Conservation (phyloP, 2,329 filamentous ascomycete species). For the Talaromyces sp. region DNA sequence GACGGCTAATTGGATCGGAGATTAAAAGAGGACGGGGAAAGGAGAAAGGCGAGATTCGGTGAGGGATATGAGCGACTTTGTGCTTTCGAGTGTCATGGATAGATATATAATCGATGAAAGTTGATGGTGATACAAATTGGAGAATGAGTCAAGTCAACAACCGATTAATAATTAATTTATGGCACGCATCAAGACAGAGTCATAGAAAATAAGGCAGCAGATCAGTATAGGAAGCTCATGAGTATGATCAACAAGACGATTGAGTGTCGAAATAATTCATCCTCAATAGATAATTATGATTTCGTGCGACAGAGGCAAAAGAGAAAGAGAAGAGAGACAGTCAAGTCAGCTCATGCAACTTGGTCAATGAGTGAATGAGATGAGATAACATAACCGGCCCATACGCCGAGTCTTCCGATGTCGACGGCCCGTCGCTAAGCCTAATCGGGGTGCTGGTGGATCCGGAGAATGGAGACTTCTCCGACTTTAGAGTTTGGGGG, state of each 20-base stretch:
- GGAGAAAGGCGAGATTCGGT: neutral
- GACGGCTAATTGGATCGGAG: neutral
- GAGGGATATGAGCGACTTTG: neutral
- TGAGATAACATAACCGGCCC: neutral
- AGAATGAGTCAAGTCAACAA: conserved; percentile 4
- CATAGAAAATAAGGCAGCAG: neutral
- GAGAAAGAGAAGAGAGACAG: no score
- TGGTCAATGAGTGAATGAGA: neutral
- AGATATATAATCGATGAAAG: neutral
- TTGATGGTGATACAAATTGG: neutral
- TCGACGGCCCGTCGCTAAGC: conserved; percentile 2
- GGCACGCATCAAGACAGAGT: neutral
- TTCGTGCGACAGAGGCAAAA: neutral
- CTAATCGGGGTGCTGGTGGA: neutral
- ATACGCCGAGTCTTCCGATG: conserved; percentile 10
- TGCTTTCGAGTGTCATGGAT: conserved; percentile 4
- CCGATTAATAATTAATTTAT: neutral
- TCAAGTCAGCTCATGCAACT: neutral
- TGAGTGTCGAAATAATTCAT: neutral
- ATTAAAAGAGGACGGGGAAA: neutral
- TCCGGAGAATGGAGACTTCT: neutral
- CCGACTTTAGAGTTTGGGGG: neutral
- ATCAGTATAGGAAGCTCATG: neutral
- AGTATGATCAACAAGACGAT: neutral
- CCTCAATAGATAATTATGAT: neutral